Percentiles rank a stretch among this genome's conserved stretches.
These are phyloP conservation scores for Crithidia fasciculata DNA, from an alignment of 208 protist species.

Conservation along the genomic window DNA sequence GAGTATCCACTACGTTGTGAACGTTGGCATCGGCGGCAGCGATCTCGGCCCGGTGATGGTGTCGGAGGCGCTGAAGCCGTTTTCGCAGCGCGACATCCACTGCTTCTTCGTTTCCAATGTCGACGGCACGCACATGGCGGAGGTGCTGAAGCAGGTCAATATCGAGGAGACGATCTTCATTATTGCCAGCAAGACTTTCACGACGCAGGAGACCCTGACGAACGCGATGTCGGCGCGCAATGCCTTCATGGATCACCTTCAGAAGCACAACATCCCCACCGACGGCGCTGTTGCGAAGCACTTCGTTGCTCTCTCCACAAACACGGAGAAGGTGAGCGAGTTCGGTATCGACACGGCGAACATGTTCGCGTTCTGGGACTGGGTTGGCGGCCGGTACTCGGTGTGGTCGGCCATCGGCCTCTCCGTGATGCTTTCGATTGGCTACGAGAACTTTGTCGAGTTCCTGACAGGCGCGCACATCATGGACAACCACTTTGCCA, in stretches of 20 bases:
- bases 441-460: conserved; percentile 95
- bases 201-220: conserved; percentile 96
- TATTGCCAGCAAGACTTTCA: conserved; percentile 98
- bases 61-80: conserved; percentile 93
- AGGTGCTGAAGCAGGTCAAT: conserved; percentile 84
- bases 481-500: conserved; percentile 86
- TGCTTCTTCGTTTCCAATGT: conserved; percentile 98
- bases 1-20: conserved; percentile 95
- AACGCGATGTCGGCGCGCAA: conserved; percentile 93
- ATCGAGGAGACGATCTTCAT: conserved; percentile 96
- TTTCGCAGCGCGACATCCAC: conserved; percentile 65
- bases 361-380: conserved; percentile 99
- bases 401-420: conserved; percentile 97
- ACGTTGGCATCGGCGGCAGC: conserved; percentile 98
- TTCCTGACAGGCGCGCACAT: conserved; percentile 91
- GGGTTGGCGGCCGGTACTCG: conserved; percentile 98
- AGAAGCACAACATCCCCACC: conserved; percentile 41
- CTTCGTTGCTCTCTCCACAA: conserved; percentile 98
- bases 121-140: conserved; percentile 96
- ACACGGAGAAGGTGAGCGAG: conserved; percentile 85
- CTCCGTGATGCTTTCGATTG: conserved; percentile 94
- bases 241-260: conserved; percentile 85
- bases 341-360: conserved; percentile 97
- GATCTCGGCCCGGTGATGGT: conserved; percentile 97
- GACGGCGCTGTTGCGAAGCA: conserved; percentile 93